Evolutionary conservation across 1,284 basidiomycete species (phyloP), one percentile per base, ranked within the genome.

Genomic region (Rhodotorula sp.): DNA sequence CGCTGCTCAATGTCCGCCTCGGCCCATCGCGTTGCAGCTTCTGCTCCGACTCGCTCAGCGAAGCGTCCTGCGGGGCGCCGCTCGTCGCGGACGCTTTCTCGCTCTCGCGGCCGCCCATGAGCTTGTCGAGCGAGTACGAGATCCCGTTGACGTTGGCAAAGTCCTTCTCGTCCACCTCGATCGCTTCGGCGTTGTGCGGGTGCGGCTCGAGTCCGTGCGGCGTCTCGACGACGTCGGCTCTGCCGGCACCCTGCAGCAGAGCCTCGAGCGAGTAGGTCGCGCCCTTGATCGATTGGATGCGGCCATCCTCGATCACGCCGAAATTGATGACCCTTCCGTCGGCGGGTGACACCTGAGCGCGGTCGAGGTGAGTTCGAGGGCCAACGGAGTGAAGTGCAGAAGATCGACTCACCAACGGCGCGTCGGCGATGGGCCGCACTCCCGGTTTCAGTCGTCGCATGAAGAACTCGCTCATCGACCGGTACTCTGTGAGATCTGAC

Each of bases 61-160:
- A 67, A 2, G 70, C 70, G 49, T 74, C 73, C 48, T 64, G 55
- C 34, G 56, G 56, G 4, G 19, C 8, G 34, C 31, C 18, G 26
- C 14, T 31, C 45, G 3, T 45, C 16, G 10, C 10, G 18, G 19
- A 4, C 16, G 21, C 23, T 2, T 23, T 19, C 19, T 38, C 7
- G 23, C 21, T 34, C 28, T 48, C 16, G 5, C 34, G 38, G 6
- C 47, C 38, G n/a, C 78, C 72, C 47, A 79, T 76, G 52, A 99
- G 88, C 76, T 93, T 87, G 66, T 90, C 89, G 19, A 99, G 87
- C 60, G 88, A 92, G 83, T 99, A 99, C 75, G 93, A 89, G 78
- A 99, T 98, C 54, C 95, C 93, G 80, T 99, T 99, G 78, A 99
- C 91, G 77, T 92, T 89, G 3, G 95, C 95, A 79, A 99, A 99